phyloP scores from a whole-genome alignment of 2,329 filamentous ascomycete species.

The Canariomyces notabilis region DNA sequence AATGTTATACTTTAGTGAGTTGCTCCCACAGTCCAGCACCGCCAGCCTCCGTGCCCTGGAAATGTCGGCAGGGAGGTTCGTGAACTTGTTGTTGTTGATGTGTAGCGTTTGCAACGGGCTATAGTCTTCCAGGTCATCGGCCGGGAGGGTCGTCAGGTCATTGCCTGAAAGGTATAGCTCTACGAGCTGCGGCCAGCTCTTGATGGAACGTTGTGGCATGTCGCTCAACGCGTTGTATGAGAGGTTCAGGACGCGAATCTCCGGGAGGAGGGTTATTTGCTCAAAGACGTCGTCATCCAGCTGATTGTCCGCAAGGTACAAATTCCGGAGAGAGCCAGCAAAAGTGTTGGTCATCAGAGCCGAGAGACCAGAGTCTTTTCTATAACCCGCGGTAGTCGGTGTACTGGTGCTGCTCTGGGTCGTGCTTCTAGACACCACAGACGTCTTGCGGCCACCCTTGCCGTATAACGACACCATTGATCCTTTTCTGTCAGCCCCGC shows the following conservation, averaged over 20 bases:
- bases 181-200: conserved; percentile 81
- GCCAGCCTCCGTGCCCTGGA: conserved; percentile 89
- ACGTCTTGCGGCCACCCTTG: conserved; percentile 78
- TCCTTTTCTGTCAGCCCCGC: conserved; percentile 63
- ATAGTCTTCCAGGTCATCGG: conserved; percentile 88
- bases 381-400: conserved; percentile 43
- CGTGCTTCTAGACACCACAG: conserved; percentile 64
- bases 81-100: conserved; percentile 97
- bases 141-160: conserved; percentile 82
- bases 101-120: conserved; percentile 84
- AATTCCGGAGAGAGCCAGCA: conserved; percentile 73
- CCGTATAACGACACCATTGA: conserved; percentile 79
- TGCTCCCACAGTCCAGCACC: conserved; percentile 91
- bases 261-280: conserved; percentile 74
- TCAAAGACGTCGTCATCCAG: conserved; percentile 94
- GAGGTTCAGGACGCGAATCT: conserved; percentile 83
- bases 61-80: conserved; percentile 89
- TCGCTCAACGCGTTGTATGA: conserved; percentile 95
- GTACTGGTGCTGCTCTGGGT: conserved; percentile 43
- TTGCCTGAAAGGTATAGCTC: conserved; percentile 96
- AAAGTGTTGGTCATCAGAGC: conserved; percentile 78
- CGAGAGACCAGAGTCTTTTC: conserved; percentile 84
- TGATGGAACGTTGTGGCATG: conserved; percentile 81
- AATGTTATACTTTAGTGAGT: conserved; percentile 95
- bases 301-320: conserved; percentile 90